Evolutionary conservation across 768 basidiomycete species (phyloP).

Genomic region (Cystofilobasidium bisporidii): DNA sequence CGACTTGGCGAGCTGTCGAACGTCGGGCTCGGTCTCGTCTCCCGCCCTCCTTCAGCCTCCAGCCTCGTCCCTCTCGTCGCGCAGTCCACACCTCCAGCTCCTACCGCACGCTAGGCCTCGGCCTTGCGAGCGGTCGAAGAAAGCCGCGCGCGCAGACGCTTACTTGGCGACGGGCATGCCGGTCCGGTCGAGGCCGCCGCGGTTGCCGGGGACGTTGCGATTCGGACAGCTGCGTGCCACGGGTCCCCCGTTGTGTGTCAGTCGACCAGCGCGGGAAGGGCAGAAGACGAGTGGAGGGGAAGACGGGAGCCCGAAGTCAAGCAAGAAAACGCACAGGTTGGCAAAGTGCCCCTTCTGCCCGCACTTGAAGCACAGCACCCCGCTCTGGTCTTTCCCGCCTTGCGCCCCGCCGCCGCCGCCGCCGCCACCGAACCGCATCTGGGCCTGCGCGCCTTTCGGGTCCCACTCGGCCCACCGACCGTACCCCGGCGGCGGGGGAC

Average conservation of each 20-base stretch:
- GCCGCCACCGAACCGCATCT: slow-evolving; percentile 29
- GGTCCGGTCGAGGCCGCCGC: slow-evolving; percentile 54
- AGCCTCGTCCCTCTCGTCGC: too few relatives aligned
- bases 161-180: neutral
- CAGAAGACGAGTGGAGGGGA: too few relatives aligned
- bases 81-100: too few relatives aligned
- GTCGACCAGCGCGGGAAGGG: neutral
- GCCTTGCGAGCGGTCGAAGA: too few relatives aligned
- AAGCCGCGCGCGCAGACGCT: too few relatives aligned
- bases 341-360: slow-evolving; percentile 43
- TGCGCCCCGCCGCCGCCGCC: slow-evolving; percentile 29
- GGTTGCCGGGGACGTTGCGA: slow-evolving; percentile 79
- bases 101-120: too few relatives aligned
- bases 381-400: slow-evolving; percentile 28
- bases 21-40: too few relatives aligned
- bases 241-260: too few relatives aligned
- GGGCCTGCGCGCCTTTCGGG: slow-evolving; percentile 30
- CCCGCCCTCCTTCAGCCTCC: too few relatives aligned
- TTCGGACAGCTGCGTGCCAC: slow-evolving; percentile 25
- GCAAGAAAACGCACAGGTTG: slow-evolving; percentile 47
- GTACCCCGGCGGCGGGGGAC: slow-evolving; percentile 38
- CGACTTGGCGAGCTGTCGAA: too few relatives aligned
- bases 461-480: slow-evolving; percentile 30
- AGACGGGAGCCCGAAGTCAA: slow-evolving; percentile 48
- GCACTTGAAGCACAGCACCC: slow-evolving; percentile 39